Evolutionary conservation across 139 green algal species (phyloP).

Genomic region (Closterium sp.): DNA sequence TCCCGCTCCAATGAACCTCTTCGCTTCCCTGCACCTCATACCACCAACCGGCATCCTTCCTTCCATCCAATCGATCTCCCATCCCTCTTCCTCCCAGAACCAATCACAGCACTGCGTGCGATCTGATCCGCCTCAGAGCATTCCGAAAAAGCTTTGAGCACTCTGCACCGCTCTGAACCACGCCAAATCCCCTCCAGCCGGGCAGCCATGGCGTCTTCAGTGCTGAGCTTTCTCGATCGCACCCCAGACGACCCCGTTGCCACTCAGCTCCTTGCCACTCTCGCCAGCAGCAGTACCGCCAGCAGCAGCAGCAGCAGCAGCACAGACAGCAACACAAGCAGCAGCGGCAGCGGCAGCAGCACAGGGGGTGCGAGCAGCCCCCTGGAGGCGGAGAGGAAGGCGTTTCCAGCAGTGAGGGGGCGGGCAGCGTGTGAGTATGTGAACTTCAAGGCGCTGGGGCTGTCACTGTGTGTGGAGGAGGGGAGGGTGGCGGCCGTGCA

Average conservation of each 20-base stretch:
- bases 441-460: conserved; percentile 9
- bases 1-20: no score
- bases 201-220: neutral
- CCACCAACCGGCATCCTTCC: neutral
- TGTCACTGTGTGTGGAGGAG: conserved; percentile 14
- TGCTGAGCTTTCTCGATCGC: neutral
- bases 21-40: neutral
- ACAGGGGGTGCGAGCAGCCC: no score
- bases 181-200: neutral
- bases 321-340: neutral
- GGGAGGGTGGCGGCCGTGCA: conserved; percentile 2
- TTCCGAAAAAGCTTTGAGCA: neutral
- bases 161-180: neutral
- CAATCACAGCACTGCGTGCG: neutral
- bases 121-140: neutral
- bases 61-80: neutral
- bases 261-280: neutral
- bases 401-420: neutral
- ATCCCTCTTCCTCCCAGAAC: neutral
- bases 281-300: neutral
- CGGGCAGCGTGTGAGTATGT: conserved; percentile 15
- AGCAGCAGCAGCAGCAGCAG: neutral
- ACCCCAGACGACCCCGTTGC: neutral
- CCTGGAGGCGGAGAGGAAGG: neutral
- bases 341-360: neutral